phyloP scores from a whole-genome alignment of 2,329 filamentous ascomycete species.

The Aquanectria penicillioides region DNA sequence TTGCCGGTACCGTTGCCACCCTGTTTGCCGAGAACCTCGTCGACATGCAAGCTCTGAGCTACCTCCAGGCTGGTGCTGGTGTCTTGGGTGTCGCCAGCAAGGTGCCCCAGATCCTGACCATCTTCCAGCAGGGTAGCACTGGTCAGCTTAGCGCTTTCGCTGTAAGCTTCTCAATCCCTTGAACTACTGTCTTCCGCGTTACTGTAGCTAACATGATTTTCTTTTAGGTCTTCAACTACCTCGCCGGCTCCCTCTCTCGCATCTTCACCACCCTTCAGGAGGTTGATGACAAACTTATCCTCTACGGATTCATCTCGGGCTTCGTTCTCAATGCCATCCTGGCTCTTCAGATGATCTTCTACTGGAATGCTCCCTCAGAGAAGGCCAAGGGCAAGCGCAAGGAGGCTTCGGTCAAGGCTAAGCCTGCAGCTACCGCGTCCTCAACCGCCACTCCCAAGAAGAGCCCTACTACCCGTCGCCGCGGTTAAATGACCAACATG shows the following conservation, averaged over 20 bases:
- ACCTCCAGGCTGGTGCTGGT: constrained; percentile 86
- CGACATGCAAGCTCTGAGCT: constrained; percentile 72
- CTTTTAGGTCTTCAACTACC: constrained; percentile 93
- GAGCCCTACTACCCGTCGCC: constrained; percentile 56
- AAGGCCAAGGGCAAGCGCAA: constrained; percentile 57
- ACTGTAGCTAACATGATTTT: constrained; percentile 3
- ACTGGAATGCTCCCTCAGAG: constrained; percentile 81
- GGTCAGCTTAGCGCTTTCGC: constrained; percentile 97
- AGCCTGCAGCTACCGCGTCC: constrained; percentile 42
- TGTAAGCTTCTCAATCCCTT: constrained; percentile 63
- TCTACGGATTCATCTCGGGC: constrained; percentile 93
- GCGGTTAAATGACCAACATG: constrained; percentile 47
- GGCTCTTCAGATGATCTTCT: constrained; percentile 91
- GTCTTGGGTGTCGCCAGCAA: constrained; percentile 88
- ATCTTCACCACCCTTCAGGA: constrained; percentile 99
- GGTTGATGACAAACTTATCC: constrained; percentile 94
- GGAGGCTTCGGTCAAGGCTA: constrained; percentile 41
- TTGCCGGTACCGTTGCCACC: constrained; percentile 75
- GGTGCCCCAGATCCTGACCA: constrained; percentile 89
- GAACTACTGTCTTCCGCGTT: background rate
- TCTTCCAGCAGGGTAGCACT: constrained; percentile 86
- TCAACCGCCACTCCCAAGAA: constrained; percentile 49
- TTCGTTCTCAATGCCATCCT: constrained; percentile 90
- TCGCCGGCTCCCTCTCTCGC: constrained; percentile 88
- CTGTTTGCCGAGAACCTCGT: constrained; percentile 76